A percentile compares a stretch with the other conserved stretches of the same genome.
Evolutionary conservation across 257 asterid species (phyloP).

Genomic region (Fraxinus excelsior): DNA sequence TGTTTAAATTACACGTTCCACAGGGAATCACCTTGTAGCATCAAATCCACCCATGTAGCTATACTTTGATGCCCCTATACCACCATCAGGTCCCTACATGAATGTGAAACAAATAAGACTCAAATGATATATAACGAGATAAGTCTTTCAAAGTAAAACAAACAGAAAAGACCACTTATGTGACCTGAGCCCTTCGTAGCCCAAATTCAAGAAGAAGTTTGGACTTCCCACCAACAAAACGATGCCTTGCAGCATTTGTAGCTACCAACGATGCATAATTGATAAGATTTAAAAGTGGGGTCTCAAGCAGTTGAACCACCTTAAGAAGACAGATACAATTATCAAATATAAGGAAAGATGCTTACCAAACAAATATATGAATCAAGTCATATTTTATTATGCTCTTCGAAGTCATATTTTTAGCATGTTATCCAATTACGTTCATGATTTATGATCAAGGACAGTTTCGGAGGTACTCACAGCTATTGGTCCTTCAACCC

Average conservation of each 20-base stretch:
- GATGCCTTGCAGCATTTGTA: conserved; percentile 98
- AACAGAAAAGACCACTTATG: conserved; percentile 8
- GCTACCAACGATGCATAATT: conserved; percentile 94
- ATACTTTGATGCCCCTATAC: conserved; percentile 91
- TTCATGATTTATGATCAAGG: conserved; percentile 13
- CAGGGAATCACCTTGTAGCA: conserved; percentile 82
- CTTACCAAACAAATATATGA: conserved; percentile 5
- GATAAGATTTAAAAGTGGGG: conserved; percentile 86
- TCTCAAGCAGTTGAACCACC: conserved; percentile 98
- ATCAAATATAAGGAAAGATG: conserved; percentile 22
- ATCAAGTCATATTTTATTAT: neutral
- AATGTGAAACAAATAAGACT: conserved; percentile 14
- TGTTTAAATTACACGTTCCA: neutral
- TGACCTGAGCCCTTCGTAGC: conserved; percentile 91
- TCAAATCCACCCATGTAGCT: conserved; percentile 99
- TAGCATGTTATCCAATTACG: neutral
- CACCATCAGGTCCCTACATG: conserved; percentile 97
- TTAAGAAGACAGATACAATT: conserved; percentile 38
- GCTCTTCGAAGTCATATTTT: neutral
- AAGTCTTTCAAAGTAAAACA: conserved; percentile 25
- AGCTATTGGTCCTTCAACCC: conserved; percentile 95
- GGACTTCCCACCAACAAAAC: conserved; percentile 95
- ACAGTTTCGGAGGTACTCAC: conserved; percentile 55
- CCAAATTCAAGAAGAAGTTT: conserved; percentile 97
- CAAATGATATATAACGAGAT: conserved; percentile 21